Base-by-base conservation (phyloP, 345 rosid genomes). In the Turnera subulata region DNA sequence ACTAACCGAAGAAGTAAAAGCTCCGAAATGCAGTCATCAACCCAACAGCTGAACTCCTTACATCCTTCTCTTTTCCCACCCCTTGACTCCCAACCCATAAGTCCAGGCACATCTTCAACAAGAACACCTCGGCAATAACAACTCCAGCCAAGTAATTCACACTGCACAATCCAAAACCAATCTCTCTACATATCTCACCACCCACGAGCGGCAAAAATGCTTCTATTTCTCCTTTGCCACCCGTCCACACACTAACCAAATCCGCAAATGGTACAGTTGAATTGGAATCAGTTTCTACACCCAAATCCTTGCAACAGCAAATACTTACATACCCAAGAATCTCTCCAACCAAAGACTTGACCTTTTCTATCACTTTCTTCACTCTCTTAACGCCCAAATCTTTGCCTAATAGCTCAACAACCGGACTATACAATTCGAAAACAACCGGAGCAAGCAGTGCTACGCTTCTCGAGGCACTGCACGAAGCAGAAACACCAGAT, bases 361-460 rank as follows among this genome's bases (percentile, higher is more conserved):
- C 59, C 50, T 72, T 74, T 52, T 52, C 67, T 53, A 53, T 35
- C 42, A 63, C 68, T 64, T 68, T 67, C 74, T 73, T 75, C 56
- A 67, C 72, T 40, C 56, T 73, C 67, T 71, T 79, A 6, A 67
- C 61, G 43, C 64, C 57, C 52, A 62, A 22, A 38, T 70, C 75
- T 16, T 54, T 65, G 21, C 66, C 66, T 18, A 69, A 54, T n/a
- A 74, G 49, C 43, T 69, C 75, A 47, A 44, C 54, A 32, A 64
- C 66, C 56, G 77, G 51, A 50, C 59, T 65, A 53, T 66, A 64
- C 37, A 67, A 55, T 56, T 79, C 67, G 0, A 71, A 69, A 45
- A 74, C 70, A 58, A 81, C 63, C 4, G 86, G 86, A 67, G 82
- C 84, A 11, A 81, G 74, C 74, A 81, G 65, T 16, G 77, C 79